A percentile compares a stretch with the other conserved stretches of the same genome.
Conservation (phyloP, 179 eudicot species). For the Sideroxylon spinosum region DNA sequence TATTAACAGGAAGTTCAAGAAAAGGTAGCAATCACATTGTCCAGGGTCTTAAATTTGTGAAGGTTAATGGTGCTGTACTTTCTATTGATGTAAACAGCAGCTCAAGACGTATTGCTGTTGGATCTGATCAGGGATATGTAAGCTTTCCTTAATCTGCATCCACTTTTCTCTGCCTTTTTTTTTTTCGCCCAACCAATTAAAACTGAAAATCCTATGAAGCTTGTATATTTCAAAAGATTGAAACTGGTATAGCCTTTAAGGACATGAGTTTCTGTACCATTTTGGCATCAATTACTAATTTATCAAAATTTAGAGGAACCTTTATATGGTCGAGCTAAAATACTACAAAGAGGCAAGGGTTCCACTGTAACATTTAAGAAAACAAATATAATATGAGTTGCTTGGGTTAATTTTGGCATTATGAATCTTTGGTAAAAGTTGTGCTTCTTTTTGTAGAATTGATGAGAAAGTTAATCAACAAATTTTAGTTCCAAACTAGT, state of each 20-base stretch:
- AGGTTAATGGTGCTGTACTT: slow-evolving; percentile 69
- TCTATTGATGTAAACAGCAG: slow-evolving; percentile 37
- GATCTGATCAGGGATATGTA: slow-evolving; percentile 91
- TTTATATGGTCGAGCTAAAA: neutral
- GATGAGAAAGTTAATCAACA: too few species aligned
- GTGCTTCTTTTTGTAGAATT: neutral
- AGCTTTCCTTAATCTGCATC: slow-evolving; percentile 19
- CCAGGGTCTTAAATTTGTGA: slow-evolving; percentile 53
- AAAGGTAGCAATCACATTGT: slow-evolving; percentile 71
- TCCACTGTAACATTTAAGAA: neutral
- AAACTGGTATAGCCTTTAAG: neutral
- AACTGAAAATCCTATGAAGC: neutral
- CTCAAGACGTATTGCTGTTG: slow-evolving; percentile 68
- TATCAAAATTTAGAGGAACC: slow-evolving; percentile 10
- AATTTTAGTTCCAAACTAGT: too few species aligned
- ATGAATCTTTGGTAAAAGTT: neutral
- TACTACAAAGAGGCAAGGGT: neutral
- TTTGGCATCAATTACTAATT: neutral
- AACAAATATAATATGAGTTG: neutral
- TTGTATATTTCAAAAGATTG: neutral
- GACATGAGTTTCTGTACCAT: neutral
- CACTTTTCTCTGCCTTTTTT: neutral
- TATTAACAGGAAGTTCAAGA: slow-evolving; percentile 62
- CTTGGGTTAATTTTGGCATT: slow-evolving; percentile 9
- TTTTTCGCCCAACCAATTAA: neutral